phyloP scores from a whole-genome alignment of 2,329 filamentous ascomycete species.

The Ophiostoma quercus region DNA sequence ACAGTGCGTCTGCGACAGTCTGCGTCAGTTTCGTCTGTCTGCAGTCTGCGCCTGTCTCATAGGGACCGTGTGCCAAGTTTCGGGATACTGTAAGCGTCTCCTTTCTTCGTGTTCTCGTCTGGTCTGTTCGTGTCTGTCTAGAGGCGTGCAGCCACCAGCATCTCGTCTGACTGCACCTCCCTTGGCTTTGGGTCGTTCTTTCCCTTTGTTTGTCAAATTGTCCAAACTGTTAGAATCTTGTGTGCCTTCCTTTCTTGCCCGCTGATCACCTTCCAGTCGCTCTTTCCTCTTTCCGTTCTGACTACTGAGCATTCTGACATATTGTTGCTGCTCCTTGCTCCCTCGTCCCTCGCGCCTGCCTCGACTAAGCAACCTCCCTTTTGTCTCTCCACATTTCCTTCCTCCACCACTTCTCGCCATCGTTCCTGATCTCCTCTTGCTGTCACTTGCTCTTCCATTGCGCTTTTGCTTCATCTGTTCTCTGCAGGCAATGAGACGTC shows the following conservation, averaged over 20 bases:
- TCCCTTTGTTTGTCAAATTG: not conserved
- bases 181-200: not conserved
- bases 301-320: not conserved
- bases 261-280: not conserved
- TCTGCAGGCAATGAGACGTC: constrained; percentile 14
- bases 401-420: not conserved
- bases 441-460: not conserved
- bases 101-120: not conserved
- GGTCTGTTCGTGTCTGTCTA: not conserved
- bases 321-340: constrained; percentile 3
- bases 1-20: constrained; percentile 8
- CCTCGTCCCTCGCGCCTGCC: not conserved
- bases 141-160: not conserved
- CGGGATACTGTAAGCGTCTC: not conserved
- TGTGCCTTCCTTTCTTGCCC: not conserved
- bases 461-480: constrained; percentile 10
- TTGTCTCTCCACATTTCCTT: constrained; percentile 6
- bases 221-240: not conserved
- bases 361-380: not conserved
- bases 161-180: not conserved
- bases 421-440: not conserved
- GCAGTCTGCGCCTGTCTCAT: constrained; percentile 5
- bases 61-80: constrained; percentile 2
- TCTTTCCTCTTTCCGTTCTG: not conserved
- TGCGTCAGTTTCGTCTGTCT: constrained; percentile 12